Evolutionary conservation across 306 rosid species (phyloP).

Genomic region (Ziziphus jujuba): DNA sequence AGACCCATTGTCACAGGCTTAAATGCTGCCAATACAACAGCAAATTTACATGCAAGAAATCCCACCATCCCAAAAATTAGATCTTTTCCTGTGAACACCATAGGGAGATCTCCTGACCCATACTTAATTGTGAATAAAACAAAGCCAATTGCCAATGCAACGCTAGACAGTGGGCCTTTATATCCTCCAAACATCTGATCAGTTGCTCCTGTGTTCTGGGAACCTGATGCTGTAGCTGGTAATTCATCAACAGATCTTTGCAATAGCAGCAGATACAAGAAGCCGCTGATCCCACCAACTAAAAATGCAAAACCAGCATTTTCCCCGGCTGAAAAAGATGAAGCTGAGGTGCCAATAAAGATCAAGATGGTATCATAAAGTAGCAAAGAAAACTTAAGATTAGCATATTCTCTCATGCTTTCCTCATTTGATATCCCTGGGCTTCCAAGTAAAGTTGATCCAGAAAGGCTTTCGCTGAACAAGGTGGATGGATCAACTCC

Average conservation of each 20-base stretch:
- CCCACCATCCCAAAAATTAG: conserved; percentile 75
- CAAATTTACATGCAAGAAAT: conserved; percentile 73
- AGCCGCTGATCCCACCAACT: conserved; percentile 74
- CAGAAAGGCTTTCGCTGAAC: conserved; percentile 37
- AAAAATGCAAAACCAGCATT: conserved; percentile 61
- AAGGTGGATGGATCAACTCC: conserved; percentile 45
- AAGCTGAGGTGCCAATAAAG: conserved; percentile 51
- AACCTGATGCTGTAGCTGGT: conserved; percentile 50
- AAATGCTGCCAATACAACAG: conserved; percentile 80
- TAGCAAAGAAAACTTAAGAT: conserved; percentile 78
- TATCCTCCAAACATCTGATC: conserved; percentile 38
- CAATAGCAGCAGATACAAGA: conserved; percentile 77
- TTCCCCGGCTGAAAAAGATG: conserved; percentile 56
- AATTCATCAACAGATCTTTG: conserved; percentile 87
- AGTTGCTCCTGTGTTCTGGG: conserved; percentile 22
- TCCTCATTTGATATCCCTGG: conserved; percentile 52
- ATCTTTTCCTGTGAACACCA: conserved; percentile 54
- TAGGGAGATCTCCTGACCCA: conserved; percentile 49
- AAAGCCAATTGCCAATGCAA: conserved; percentile 57
- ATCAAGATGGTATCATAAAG: conserved; percentile 73
- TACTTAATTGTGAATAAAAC: conserved; percentile 44
- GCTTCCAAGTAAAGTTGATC: conserved; percentile 18
- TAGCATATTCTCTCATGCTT: conserved; percentile 76
- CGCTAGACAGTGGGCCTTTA: conserved; percentile 51
- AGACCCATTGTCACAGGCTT: conserved; percentile 54